phyloP scores from a whole-genome alignment of 129 eudicot genomes.

The Logfia minima region DNA sequence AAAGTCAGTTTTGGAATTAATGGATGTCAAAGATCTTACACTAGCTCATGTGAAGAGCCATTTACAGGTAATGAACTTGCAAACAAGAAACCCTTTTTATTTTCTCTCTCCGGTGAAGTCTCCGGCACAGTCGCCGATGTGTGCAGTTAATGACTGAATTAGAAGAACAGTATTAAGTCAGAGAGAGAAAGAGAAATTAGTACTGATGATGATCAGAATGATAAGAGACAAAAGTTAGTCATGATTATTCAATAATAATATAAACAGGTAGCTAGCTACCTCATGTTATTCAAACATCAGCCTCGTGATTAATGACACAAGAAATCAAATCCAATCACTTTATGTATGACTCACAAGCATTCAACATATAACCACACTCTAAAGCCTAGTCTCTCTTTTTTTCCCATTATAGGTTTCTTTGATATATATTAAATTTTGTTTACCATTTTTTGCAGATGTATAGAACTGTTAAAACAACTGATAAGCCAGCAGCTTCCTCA shows the following conservation, averaged over 20 bases:
- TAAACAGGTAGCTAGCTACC: conserved; percentile 15
- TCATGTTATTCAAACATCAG: conserved; percentile 58
- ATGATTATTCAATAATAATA: conserved; percentile 68
- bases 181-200: conserved; percentile 26
- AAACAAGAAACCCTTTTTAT: conserved; percentile 20
- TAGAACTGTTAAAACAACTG: conserved; percentile 87
- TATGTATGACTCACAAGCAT: conserved; percentile 22
- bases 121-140: conserved; percentile 97
- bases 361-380: conserved; percentile 1
- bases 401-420: conserved; percentile 1
- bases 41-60: conserved; percentile 95
- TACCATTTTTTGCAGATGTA: conserved; percentile 61
- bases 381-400: not conserved
- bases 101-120: conserved; percentile 52
- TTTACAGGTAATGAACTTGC: conserved; percentile 62
- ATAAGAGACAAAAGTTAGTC: conserved; percentile 61
- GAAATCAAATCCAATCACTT: conserved; percentile 37
- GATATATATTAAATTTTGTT: conserved; percentile 4
- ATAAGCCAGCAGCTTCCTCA: conserved; percentile 90
- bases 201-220: conserved; percentile 35
- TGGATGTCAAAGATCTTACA: conserved; percentile 97
- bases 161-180: conserved; percentile 41
- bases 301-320: conserved; percentile 74
- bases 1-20: conserved; percentile 85
- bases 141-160: conserved; percentile 60